Evolutionary conservation across 2,329 filamentous ascomycete species (phyloP), one percentile per base, ranked within the genome.

Genomic region (Beauveria pseudobassiana): DNA sequence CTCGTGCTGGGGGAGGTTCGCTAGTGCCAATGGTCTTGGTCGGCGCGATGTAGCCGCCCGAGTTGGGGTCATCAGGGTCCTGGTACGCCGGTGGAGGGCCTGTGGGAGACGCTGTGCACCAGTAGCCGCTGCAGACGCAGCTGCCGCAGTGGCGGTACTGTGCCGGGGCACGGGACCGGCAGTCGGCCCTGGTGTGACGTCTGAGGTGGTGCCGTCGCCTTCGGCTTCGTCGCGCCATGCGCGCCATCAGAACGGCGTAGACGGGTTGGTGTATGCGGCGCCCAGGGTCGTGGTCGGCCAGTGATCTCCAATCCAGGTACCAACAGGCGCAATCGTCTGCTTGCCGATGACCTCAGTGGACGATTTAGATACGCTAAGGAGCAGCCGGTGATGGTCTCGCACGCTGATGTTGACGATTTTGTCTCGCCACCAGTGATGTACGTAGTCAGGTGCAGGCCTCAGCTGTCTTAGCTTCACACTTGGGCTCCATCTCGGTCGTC

Each of bases 51-150:
- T 51, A 52, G 30, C 45, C 57, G 5, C 30, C 45, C 3, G 57
- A 59, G 45, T 59, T 63, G 8, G 67, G 66, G 54, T 67, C 65
- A 50, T 67, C 65, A 49, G 67, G 66, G 59, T 69, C 67, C 3
- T 64, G 64, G 51, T 62, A 63, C 1, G 46, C 64, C 12, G 66
- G 63, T 7, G 66, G 66, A n/a, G 40, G 12, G 24, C 62, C 59
- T n/a, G 61, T 64, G 18, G 66, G 67, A 7, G 26, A 51, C 3
- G 66, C 62, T 6, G 9, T 52, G 64, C 66, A 68, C 61, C 59
- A 69, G 60, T 65, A 69, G 2, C 67, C 67, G 1, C 63, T 50
- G 62, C 66, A 69, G 24, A 69, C 7, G n/a, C 34, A 58, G 24
- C 67, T 66, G 34, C 67, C 67, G 59, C 66, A 69, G 2, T n/a